Percentiles rank a stretch among this genome's conserved stretches.
Conservation (phyloP, 78 protist species). For the Dictyostelium intermedium region DNA sequence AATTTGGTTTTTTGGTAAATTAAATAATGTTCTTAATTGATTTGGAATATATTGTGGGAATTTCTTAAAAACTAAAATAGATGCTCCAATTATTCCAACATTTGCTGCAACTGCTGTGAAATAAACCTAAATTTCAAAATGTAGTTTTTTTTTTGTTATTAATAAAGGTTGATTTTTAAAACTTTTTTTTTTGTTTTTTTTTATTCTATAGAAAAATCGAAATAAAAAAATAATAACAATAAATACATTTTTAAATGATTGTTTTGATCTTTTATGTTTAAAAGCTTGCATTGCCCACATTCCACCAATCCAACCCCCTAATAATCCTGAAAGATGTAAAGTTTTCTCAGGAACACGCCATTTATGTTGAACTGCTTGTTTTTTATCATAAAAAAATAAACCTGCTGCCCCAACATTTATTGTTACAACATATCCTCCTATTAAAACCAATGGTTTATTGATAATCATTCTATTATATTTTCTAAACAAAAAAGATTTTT, state of each 20-base stretch:
- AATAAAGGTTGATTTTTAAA: not conserved
- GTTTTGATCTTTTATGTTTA: constrained; percentile 73
- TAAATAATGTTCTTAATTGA: not conserved
- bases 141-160: not conserved
- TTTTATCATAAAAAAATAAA: constrained; percentile 59
- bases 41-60: constrained; percentile 41
- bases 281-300: constrained; percentile 60
- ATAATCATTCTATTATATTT: not conserved
- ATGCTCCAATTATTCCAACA: not conserved
- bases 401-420: not conserved
- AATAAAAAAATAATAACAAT: no score
- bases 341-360: constrained; percentile 63
- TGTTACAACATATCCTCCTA: not conserved
- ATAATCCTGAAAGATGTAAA: constrained; percentile 40
- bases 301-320: constrained; percentile 79
- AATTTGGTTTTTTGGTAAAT: not conserved
- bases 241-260: constrained; percentile 68
- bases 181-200: not conserved
- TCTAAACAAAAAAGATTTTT: not conserved
- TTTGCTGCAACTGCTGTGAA: constrained; percentile 46
- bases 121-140: not conserved
- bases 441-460: not conserved
- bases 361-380: constrained; percentile 61
- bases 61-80: not conserved
- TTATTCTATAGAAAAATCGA: no score